Percentiles rank a stretch among this genome's conserved stretches.
These are phyloP conservation scores for Fusarium sp. DNA, from an alignment of 2,329 filamentous ascomycete species.

Conservation along the genomic window DNA sequence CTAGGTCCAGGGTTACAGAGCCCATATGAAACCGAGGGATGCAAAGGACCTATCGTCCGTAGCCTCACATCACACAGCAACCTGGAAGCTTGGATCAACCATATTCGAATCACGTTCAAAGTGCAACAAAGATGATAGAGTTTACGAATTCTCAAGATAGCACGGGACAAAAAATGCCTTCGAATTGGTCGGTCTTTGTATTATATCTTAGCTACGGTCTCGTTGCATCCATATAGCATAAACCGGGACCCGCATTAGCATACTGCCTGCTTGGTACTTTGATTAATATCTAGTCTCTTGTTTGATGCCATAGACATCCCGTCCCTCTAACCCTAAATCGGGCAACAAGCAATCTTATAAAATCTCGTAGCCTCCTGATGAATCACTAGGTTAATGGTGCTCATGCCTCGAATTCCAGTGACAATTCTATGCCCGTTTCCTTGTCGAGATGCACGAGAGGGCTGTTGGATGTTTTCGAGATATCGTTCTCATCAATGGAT, in stretches of 20 bases:
- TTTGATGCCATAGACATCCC: neutral
- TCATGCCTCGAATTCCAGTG: conserved; percentile 5
- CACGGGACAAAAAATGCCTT: no score
- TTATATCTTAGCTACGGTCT: neutral
- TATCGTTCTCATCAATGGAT: neutral
- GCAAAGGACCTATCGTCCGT: no score
- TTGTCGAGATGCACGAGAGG: neutral
- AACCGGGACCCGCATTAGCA: neutral
- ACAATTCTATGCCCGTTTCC: neutral
- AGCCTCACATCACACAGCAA: neutral
- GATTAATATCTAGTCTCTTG: neutral
- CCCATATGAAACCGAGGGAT: neutral
- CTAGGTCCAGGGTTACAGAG: neutral
- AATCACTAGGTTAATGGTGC: neutral
- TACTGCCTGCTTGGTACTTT: neutral
- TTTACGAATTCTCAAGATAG: neutral
- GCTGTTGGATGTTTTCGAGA: neutral
- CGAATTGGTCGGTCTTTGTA: neutral
- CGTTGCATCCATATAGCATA: neutral
- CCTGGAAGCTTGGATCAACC: neutral
- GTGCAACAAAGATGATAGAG: neutral
- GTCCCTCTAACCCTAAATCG: neutral
- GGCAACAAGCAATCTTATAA: neutral
- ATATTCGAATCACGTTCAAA: neutral
- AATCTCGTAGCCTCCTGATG: neutral